Base-by-base conservation (phyloP, 2,329 filamentous ascomycete genomes). In the Ophiostoma himal-ulmi region DNA sequence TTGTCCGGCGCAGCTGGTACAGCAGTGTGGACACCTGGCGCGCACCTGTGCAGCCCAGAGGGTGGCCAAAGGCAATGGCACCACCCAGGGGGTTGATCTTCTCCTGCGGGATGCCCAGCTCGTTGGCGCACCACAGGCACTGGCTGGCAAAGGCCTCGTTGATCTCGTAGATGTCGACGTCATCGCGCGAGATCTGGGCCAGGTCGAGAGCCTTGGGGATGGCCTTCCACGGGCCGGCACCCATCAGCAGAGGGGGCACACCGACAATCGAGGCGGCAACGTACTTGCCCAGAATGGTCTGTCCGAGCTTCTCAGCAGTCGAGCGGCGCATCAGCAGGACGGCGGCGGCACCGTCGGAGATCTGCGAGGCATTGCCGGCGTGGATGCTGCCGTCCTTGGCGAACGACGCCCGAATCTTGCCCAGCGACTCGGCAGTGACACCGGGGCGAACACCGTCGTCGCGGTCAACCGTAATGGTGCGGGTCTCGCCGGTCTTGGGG, bases 1-100 rank as follows among this genome's bases (percentile, higher is more conserved):
- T 88, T 69, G 88, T 95, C 78, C 94, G 85, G 85, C 88, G 91
- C 76, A 98, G 82, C 86, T 98, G 94, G 75, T 93, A 96, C 74
- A 98, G 83, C 76, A 98, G 82, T 13, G 95, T 98, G 77, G 91
- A 93, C 67, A 99, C 92, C 83, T 98, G 95, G 78, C 95, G 87
- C 11, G 94, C 93, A 69, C 95, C 95, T 0, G 95, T 98, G 82
- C 93, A 96, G 70, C 95, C 95, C 22, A 98, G 85, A 0, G 95
- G 95, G 82, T 98, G 95, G 13, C 95, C 93, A 78, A 97, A 97
- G 13, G 94, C 94, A 79, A 97, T 97, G 44, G 94, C 94, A 73
- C 94, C 94, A 74, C 94, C 95, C 86, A 97, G 97, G 76, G 94
- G 94, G 83, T 98, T 98, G 78, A 99, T 89, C 87, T 97, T 98